phyloP scores from a whole-genome alignment of 495 filamentous ascomycete genomes.

The Pyronema domesticum region DNA sequence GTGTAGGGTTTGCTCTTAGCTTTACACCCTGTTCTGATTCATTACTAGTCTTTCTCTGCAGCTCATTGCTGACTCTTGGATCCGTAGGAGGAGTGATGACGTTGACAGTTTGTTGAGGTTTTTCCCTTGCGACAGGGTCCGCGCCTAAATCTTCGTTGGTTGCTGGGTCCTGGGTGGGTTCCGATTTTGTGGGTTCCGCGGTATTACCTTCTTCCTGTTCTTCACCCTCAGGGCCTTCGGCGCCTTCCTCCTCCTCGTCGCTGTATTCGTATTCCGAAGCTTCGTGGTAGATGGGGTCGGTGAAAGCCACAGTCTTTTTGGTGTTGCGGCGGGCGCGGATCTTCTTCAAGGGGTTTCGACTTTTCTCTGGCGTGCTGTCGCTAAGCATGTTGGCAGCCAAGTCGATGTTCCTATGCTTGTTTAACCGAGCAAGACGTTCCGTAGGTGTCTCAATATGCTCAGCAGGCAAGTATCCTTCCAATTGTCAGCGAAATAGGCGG shows the following conservation, averaged over 20 bases:
- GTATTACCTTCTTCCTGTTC: conserved; percentile 10
- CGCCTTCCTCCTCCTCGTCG: conserved; percentile 62
- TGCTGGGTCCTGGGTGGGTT: no score
- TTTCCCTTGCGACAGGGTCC: conserved; percentile 9
- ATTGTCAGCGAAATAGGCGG: conserved; percentile 1
- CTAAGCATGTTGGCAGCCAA: conserved; percentile 87
- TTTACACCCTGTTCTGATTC: conserved; percentile 22
- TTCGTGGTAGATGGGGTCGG: conserved; percentile 72
- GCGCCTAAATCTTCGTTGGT: no score
- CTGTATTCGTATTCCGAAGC: conserved; percentile 83
- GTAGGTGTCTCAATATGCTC: conserved; percentile 98
- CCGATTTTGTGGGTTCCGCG: no score
- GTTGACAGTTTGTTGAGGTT: conserved; percentile 16
- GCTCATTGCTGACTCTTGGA: conserved; percentile 12
- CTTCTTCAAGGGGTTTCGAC: conserved; percentile 76
- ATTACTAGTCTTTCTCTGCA: no score
- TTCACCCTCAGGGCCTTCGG: conserved; percentile 29
- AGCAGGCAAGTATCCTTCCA: conserved; percentile 75
- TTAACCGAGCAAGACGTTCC: conserved; percentile 77
- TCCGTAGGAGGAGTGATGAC: neutral
- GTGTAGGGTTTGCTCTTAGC: conserved; percentile 24
- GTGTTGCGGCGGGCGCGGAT: conserved; percentile 66
- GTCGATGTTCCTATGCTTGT: conserved; percentile 98
- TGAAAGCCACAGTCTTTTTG: conserved; percentile 74
- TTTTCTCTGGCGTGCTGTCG: conserved; percentile 63